phyloP scores from a whole-genome alignment of 768 basidiomycete genomes.

The Boletellus ananas region DNA sequence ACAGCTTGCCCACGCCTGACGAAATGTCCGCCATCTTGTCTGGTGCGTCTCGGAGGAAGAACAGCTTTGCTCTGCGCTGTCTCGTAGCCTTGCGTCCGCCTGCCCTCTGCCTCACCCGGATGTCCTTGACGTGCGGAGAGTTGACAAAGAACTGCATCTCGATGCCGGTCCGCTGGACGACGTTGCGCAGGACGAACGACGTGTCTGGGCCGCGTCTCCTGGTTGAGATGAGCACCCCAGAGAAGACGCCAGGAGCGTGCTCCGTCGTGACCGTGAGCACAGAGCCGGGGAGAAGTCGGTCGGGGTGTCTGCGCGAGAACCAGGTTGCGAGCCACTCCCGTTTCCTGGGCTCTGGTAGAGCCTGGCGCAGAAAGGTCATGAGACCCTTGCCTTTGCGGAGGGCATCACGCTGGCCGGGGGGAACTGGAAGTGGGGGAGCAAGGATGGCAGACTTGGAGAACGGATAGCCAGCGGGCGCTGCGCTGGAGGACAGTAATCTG shows the following conservation, averaged over 20 bases:
- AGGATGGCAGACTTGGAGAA: slow-evolving; percentile 69
- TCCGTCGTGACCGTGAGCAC: slow-evolving; percentile 76
- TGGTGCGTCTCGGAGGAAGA: slow-evolving; percentile 77
- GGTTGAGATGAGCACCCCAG: slow-evolving; percentile 83
- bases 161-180: slow-evolving; percentile 86
- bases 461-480: slow-evolving; percentile 44
- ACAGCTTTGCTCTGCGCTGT: slow-evolving; percentile 74
- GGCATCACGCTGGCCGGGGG: slow-evolving; percentile 36
- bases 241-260: slow-evolving; percentile 78
- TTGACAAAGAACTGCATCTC: slow-evolving; percentile 90
- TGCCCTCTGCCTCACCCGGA: slow-evolving; percentile 71
- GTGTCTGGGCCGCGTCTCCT: slow-evolving; percentile 83
- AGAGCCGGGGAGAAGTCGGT: slow-evolving; percentile 77
- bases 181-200: slow-evolving; percentile 84
- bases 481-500: slow-evolving; percentile 25
- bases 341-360: slow-evolving; percentile 65
- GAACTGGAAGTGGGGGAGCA: slow-evolving; percentile 41
- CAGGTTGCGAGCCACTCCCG: slow-evolving; percentile 60
- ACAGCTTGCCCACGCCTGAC: slow-evolving; percentile 37
- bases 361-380: slow-evolving; percentile 68
- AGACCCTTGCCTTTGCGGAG: slow-evolving; percentile 70
- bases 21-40: slow-evolving; percentile 80
- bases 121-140: slow-evolving; percentile 83
- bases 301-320: slow-evolving; percentile 68
- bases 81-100: slow-evolving; percentile 44